Conservation (phyloP, 495 filamentous ascomycete species). For the Trichodelitschia bisporula region DNA sequence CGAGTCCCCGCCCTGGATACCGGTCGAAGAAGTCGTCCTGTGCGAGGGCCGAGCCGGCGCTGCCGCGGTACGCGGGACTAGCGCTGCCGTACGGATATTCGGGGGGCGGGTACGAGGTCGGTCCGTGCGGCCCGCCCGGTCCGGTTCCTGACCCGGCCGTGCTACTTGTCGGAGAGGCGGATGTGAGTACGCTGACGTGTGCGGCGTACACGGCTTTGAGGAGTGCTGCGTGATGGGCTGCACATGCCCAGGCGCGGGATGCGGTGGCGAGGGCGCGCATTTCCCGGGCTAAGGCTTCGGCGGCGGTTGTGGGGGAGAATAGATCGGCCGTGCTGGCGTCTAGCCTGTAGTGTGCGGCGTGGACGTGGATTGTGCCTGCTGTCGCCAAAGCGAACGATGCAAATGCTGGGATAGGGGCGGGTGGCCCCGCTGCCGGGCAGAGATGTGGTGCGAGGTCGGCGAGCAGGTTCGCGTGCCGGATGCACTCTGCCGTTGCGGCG, state of each 20-base stretch:
- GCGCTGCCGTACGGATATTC: conserved; percentile 48
- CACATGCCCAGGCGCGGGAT: conserved; percentile 46
- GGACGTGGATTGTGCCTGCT: conserved; percentile 64
- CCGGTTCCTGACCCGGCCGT: too few relatives aligned
- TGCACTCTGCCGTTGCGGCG: conserved; percentile 65
- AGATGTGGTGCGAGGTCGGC: too few relatives aligned
- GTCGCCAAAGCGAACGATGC: conserved; percentile 63
- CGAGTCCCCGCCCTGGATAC: conserved; percentile 30
- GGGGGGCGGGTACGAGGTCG: too few relatives aligned
- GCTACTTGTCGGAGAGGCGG: too few relatives aligned
- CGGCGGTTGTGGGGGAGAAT: conserved; percentile 33
- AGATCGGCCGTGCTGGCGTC: conserved; percentile 38
- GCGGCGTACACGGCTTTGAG: conserved; percentile 47
- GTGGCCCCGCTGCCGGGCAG: too few relatives aligned
- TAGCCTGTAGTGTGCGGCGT: conserved; percentile 66
- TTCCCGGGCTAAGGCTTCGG: conserved; percentile 48
- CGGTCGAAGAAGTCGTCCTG: conserved; percentile 77
- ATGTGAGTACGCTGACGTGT: too few relatives aligned
- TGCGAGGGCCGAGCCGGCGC: conserved; percentile 54
- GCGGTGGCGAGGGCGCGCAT: conserved; percentile 57
- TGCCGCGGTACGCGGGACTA: conserved; percentile 39
- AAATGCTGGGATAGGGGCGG: conserved; percentile 59
- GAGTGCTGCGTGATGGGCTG: conserved; percentile 55
- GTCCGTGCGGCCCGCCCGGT: too few relatives aligned
- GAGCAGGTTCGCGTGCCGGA: conserved; percentile 68